Base-by-base conservation (phyloP, 192 early-diverging fungal species). In the Backusella mclennaniae region DNA sequence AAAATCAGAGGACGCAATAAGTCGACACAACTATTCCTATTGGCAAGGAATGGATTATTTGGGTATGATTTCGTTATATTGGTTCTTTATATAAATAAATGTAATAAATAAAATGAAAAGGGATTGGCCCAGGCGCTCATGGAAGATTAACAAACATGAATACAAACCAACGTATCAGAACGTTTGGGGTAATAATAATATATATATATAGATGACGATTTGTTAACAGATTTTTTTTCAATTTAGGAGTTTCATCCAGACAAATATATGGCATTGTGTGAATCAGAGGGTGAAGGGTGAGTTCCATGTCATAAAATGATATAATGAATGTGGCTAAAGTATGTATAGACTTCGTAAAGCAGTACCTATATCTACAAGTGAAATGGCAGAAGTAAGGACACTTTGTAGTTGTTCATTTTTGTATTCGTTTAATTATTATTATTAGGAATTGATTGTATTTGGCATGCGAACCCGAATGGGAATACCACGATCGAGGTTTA, bases 41-140 rank as follows among this genome's bases (percentile, higher is more conserved):
- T 89, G 88, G 88, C 76, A 76, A 52, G 88, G 88, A 4, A 79
- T 89, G 49, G 88, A 89, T 67, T 89, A 87, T 73, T 53, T 89
- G 11, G 87, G 87, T 84, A 82, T 21, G 33, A 69, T 49, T 7
- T 69, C 33, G 3, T 33, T 33, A 33, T 33, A 33, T 33, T 42
- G 19, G 1, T 79, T 7, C 19, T 44, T 21, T 19, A 21, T 15
- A 71, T 68, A 56, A 53, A 56, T n/a, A 53, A 9, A 53, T 53
- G 33, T 33, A 53, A 23, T 3, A 9, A 56, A 56, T 56, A 21
- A 8, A n/a, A 56, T 21, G 19, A 63, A 63, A 59, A 80, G 87
- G 87, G 1, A 83, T 89, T 38, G 88, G 88, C 3, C 88, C 88
- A 39, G 88, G 88, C 11, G 86, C 88, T 23, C 88, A 89, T 76